phyloP scores from a whole-genome alignment of 108 stramenopile species.

The Parietichytrium sp. region DNA sequence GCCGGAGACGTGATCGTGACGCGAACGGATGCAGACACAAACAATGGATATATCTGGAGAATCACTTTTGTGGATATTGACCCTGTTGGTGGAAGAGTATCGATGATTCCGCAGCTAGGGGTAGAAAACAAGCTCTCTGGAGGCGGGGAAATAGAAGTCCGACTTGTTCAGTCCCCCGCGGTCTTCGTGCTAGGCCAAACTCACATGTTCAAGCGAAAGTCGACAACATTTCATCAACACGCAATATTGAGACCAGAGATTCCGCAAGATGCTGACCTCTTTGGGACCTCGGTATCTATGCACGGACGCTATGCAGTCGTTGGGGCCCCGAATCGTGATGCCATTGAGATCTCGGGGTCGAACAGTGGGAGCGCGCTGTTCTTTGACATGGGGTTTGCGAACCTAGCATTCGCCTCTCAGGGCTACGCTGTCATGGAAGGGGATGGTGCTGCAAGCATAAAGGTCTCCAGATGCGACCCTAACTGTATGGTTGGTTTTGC shows the following conservation, averaged over 20 bases:
- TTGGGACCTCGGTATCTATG: not conserved
- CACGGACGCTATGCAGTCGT: not conserved
- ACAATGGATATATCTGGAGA: not conserved
- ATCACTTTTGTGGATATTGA: not conserved
- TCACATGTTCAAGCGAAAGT: not conserved
- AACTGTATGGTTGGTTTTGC: not conserved
- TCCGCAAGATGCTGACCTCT: not conserved
- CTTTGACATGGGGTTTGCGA: slow-evolving; percentile 25
- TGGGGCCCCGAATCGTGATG: slow-evolving; percentile 33
- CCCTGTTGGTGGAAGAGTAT: not conserved
- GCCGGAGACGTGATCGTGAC: slow-evolving; percentile 3
- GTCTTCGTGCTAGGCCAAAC: not conserved
- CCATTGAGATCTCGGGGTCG: not conserved
- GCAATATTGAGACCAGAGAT: not conserved
- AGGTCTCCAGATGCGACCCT: not conserved
- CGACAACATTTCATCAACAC: not conserved
- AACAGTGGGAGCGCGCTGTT: not conserved
- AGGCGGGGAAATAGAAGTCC: slow-evolving; percentile 20
- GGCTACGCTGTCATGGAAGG: not conserved
- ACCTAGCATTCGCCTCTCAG: not conserved
- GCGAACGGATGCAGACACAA: not conserved
- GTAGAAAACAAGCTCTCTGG: not conserved
- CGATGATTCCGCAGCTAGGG: not conserved
- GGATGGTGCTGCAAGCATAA: not conserved
- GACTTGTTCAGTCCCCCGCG: not conserved